These are phyloP conservation scores for Fusarium sp. DNA, from an alignment of 2,329 filamentous ascomycete species.

Conservation along the genomic window DNA sequence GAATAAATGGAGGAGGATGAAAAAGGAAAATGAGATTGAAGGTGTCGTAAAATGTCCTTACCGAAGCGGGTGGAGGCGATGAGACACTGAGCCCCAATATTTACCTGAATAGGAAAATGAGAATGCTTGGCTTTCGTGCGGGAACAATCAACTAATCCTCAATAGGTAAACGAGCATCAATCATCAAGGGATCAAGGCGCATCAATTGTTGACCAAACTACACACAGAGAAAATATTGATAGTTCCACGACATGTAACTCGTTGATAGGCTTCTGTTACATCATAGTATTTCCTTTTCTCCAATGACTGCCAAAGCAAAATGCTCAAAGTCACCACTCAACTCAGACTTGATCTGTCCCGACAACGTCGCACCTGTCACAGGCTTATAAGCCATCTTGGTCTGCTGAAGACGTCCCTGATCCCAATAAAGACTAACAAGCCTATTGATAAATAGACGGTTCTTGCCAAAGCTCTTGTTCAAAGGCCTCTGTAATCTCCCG, in stretches of 20 bases:
- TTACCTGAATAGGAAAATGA: conserved; percentile 24
- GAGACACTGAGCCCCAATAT: not conserved
- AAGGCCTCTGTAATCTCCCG: conserved; percentile 37
- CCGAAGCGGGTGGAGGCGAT: not conserved
- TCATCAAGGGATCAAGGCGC: not conserved
- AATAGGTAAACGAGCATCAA: not conserved
- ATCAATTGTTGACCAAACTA: too few species aligned
- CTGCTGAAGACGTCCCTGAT: conserved; percentile 43
- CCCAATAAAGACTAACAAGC: conserved; percentile 49
- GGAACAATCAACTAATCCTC: not conserved
- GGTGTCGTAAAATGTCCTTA: not conserved
- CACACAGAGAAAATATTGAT: too few species aligned
- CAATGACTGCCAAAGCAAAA: conserved; percentile 46
- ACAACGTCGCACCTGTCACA: conserved; percentile 65
- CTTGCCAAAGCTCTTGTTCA: conserved; percentile 47
- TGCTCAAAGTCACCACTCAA: conserved; percentile 48
- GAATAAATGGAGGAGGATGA: not conserved
- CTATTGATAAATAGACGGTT: conserved; percentile 49
- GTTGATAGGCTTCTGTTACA: too few species aligned
- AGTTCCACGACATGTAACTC: too few species aligned
- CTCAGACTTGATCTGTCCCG: conserved; percentile 42
- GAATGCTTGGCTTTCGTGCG: conserved; percentile 3
- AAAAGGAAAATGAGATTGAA: not conserved
- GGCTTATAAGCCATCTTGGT: conserved; percentile 68
- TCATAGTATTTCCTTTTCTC: conserved; percentile 35